Evolutionary conservation across 2,329 filamentous ascomycete species (phyloP).

Genomic region (Penicillium verrucosum): DNA sequence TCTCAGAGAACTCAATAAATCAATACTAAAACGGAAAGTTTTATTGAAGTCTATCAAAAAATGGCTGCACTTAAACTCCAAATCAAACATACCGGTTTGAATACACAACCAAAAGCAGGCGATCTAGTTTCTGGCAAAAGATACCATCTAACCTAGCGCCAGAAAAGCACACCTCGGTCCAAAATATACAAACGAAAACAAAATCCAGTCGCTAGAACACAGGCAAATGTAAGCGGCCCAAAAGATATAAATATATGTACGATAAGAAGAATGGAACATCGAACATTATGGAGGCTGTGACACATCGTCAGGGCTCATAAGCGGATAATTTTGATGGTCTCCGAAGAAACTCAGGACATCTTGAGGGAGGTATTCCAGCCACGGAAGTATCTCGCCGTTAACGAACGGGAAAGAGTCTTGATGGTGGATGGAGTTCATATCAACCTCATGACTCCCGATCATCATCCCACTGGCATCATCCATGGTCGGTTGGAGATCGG

Average conservation of each 20-base stretch:
- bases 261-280: not conserved
- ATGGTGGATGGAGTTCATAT: constrained; percentile 61
- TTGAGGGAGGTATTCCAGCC: constrained; percentile 69
- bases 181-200: not conserved
- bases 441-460: constrained; percentile 73
- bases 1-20: not conserved
- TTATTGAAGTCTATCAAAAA: not conserved
- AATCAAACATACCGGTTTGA: not conserved
- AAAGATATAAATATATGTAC: constrained; percentile 20
- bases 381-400: constrained; percentile 64
- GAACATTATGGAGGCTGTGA: constrained; percentile 22
- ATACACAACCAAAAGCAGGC: not conserved
- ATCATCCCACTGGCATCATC: constrained; percentile 51
- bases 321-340: constrained; percentile 34
- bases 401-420: constrained; percentile 41
- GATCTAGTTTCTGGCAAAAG: not conserved
- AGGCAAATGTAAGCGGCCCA: constrained; percentile 8
- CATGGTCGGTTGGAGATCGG: constrained; percentile 19
- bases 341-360: constrained; percentile 60
- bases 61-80: not conserved
- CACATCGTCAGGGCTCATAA: constrained; percentile 32
- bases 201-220: not conserved
- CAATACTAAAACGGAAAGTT: not conserved
- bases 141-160: constrained; percentile 2
- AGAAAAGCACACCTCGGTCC: not conserved